Conservation (phyloP, 768 basidiomycete genomes). For the Lactarius trivialis region DNA sequence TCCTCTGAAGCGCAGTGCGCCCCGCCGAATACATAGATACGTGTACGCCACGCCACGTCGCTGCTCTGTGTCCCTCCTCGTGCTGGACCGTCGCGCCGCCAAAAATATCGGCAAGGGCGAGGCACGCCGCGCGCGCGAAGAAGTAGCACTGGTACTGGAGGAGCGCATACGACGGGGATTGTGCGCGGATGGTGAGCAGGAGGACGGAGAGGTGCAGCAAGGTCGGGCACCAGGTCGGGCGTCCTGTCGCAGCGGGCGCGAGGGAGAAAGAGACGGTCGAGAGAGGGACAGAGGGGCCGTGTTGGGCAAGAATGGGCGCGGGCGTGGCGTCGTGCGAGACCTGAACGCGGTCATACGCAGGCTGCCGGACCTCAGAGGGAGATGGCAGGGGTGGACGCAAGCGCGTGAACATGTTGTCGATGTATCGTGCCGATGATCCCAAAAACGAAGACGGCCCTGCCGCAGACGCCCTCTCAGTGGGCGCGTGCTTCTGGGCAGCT, state of each 20-base stretch:
- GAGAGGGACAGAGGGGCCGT: conserved; percentile 16
- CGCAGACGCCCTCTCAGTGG: no score
- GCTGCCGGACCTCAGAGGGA: no score
- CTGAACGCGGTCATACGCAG: conserved; percentile 20
- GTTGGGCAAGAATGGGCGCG: conserved; percentile 10
- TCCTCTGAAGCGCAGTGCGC: conserved; percentile 19
- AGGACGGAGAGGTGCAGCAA: conserved; percentile 21
- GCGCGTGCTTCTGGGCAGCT: no score
- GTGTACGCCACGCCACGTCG: conserved; percentile 23
- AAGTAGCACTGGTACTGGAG: conserved; percentile 23
- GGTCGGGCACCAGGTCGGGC: conserved; percentile 7
- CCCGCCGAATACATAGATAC: conserved; percentile 20
- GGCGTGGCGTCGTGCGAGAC: conserved; percentile 21
- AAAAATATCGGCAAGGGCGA: conserved; percentile 15
- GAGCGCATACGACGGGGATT: conserved; percentile 22
- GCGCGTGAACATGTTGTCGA: conserved; percentile 9
- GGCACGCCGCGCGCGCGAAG: conserved; percentile 20
- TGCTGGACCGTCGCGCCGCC: conserved; percentile 8
- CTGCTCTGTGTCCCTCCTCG: conserved; percentile 11
- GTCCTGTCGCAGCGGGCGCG: not conserved
- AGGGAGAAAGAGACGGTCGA: conserved; percentile 17
- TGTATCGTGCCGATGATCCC: conserved; percentile 8
- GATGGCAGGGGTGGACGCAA: not conserved
- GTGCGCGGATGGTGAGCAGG: conserved; percentile 15
- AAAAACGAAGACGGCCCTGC: not conserved